A percentile compares a stretch with the other conserved stretches of the same genome.
Conservation (phyloP, 2,329 filamentous ascomycete genomes). For the Phaeosphaeriaceae sp. region DNA sequence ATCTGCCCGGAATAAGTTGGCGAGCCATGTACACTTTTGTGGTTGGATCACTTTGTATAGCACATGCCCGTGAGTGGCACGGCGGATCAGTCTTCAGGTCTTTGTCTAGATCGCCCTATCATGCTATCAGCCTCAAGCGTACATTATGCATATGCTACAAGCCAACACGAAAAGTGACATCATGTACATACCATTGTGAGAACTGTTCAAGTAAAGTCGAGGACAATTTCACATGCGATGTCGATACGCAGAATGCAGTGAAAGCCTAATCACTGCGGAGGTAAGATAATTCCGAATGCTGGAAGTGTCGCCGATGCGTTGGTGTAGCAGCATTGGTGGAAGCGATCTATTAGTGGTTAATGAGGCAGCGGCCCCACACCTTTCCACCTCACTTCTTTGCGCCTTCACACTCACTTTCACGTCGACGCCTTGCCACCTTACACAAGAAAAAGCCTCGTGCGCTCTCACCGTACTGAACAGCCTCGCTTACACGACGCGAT, state of each 20-base stretch:
- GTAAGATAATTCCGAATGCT: constrained; percentile 7
- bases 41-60: constrained; percentile 76
- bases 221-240: too few relatives aligned
- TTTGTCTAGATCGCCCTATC: constrained; percentile 64
- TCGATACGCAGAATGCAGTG: too few relatives aligned
- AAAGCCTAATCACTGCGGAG: not conserved
- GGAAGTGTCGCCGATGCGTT: not conserved
- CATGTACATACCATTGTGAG: constrained; percentile 37
- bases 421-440: constrained; percentile 34
- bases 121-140: constrained; percentile 14
- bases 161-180: constrained; percentile 26
- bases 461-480: constrained; percentile 15
- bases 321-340: constrained; percentile 13
- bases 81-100: constrained; percentile 78
- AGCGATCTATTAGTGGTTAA: constrained; percentile 26
- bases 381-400: constrained; percentile 33
- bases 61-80: constrained; percentile 88
- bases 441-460: constrained; percentile 23
- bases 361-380: constrained; percentile 34
- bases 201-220: not conserved
- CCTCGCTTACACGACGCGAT: constrained; percentile 19
- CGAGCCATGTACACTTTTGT: not conserved
- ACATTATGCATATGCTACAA: not conserved
- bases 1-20: constrained; percentile 57
- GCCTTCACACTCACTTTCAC: constrained; percentile 22